Percentiles rank a stretch among this genome's conserved stretches.
phyloP scores from a whole-genome alignment of 2,329 filamentous ascomycete species.

The Byssochlamys sp. region DNA sequence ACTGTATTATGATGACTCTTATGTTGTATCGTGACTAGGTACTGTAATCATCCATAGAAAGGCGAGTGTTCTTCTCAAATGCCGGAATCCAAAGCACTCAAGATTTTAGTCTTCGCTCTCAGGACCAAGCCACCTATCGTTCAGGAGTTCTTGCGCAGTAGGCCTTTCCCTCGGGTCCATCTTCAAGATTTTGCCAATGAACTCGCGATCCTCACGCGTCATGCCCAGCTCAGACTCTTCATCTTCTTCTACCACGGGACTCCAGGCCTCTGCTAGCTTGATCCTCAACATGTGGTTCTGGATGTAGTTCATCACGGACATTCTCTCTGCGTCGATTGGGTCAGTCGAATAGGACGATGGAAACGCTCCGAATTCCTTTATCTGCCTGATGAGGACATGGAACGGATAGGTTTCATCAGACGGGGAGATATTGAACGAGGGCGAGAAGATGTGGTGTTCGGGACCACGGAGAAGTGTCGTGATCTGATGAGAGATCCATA shows the following conservation, averaged over 20 bases:
- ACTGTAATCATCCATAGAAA: too few species aligned
- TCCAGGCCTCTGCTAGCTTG: not conserved
- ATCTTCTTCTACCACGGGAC: not conserved
- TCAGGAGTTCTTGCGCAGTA: slow-evolving; percentile 15
- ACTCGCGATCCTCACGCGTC: not conserved
- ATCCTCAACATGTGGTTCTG: not conserved
- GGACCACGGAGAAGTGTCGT: not conserved
- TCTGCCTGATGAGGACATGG: not conserved
- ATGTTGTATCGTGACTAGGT: too few species aligned
- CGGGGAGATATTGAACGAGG: not conserved
- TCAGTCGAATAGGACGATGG: not conserved
- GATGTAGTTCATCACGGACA: not conserved
- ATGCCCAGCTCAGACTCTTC: not conserved
- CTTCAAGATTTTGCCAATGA: slow-evolving; percentile 15
- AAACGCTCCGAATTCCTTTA: not conserved
- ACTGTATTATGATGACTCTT: too few species aligned
- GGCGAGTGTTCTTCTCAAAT: not conserved
- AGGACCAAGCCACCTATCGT: slow-evolving; percentile 7
- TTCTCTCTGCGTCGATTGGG: not conserved
- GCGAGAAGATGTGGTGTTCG: not conserved
- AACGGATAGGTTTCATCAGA: not conserved
- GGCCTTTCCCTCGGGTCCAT: slow-evolving; percentile 16
- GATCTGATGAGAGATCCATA: not conserved
- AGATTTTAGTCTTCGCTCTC: not conserved
- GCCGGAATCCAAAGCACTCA: too few species aligned